Conservation (phyloP, 2,329 filamentous ascomycete genomes). For the Colletotrichum tabaci region DNA sequence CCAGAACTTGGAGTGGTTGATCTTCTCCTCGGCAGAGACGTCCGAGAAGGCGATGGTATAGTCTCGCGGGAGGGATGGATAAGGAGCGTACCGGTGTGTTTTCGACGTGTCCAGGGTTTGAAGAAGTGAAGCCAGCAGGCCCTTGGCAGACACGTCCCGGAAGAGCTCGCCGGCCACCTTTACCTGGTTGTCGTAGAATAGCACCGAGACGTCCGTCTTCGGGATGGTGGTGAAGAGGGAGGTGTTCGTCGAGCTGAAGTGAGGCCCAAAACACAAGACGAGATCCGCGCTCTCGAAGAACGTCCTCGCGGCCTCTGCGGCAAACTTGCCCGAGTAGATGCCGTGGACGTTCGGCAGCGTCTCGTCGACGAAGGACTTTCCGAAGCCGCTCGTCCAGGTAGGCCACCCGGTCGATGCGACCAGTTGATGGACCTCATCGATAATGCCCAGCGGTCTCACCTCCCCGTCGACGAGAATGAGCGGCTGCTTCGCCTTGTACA, state of each 20-base stretch:
- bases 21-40: constrained; percentile 49
- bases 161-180: constrained; percentile 45
- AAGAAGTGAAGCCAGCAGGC: constrained; percentile 45
- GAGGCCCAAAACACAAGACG: constrained; percentile 25
- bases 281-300: constrained; percentile 41
- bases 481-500: constrained; percentile 49
- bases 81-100: constrained; percentile 45
- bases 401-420: constrained; percentile 25
- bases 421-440: constrained; percentile 18
- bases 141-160: constrained; percentile 48
- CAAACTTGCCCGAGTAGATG: constrained; percentile 14
- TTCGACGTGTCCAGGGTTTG: constrained; percentile 45
- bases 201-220: neutral
- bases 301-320: constrained; percentile 44
- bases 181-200: constrained; percentile 51
- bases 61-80: constrained; percentile 49
- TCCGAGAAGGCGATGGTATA: constrained; percentile 42
- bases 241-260: constrained; percentile 30
- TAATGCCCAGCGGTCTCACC: constrained; percentile 1
- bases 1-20: constrained; percentile 66
- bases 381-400: constrained; percentile 21
- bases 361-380: constrained; percentile 29
- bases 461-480: constrained; percentile 31
- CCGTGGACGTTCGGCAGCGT: constrained; percentile 23
- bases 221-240: constrained; percentile 17